These are phyloP conservation scores for Epichloe festucae DNA, from an alignment of 2,329 filamentous ascomycete genomes.

Conservation along the genomic window DNA sequence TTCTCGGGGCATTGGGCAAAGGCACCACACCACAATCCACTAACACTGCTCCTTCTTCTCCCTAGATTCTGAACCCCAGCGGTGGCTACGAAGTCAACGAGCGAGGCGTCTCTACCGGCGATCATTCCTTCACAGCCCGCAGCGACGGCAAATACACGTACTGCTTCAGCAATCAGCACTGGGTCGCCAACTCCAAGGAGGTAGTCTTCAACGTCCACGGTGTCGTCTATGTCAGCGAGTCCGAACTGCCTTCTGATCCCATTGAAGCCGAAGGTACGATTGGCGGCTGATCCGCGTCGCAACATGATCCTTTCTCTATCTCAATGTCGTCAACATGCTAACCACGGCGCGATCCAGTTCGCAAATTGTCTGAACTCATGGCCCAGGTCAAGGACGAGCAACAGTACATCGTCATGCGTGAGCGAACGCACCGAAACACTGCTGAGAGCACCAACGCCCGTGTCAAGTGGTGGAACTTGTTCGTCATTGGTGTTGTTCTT, in stretches of 20 bases:
- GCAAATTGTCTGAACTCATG: conserved; percentile 70
- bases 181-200: conserved; percentile 92
- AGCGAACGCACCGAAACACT: conserved; percentile 94
- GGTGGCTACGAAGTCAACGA: conserved; percentile 68
- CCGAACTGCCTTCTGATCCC: conserved; percentile 72
- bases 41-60: background rate
- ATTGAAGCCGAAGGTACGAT: conserved; percentile 73
- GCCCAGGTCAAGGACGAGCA: conserved; percentile 95
- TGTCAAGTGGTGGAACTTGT: conserved; percentile 99
- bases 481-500: conserved; percentile 79
- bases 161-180: conserved; percentile 99
- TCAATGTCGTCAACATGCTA: conserved; percentile 1
- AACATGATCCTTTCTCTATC: background rate
- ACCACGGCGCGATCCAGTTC: conserved; percentile 40
- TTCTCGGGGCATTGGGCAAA: background rate
- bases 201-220: conserved; percentile 99
- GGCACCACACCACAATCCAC: background rate
- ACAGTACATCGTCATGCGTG: conserved; percentile 87
- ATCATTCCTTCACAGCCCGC: conserved; percentile 79
- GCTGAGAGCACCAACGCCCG: conserved; percentile 95
- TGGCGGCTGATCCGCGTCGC: background rate
- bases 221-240: conserved; percentile 90
- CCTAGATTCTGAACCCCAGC: conserved; percentile 63
- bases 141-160: conserved; percentile 84
- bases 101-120: conserved; percentile 72